Evolutionary conservation across 768 basidiomycete species (phyloP), one percentile per base, ranked within the genome.

Genomic region (Hygrocybe punicea): DNA sequence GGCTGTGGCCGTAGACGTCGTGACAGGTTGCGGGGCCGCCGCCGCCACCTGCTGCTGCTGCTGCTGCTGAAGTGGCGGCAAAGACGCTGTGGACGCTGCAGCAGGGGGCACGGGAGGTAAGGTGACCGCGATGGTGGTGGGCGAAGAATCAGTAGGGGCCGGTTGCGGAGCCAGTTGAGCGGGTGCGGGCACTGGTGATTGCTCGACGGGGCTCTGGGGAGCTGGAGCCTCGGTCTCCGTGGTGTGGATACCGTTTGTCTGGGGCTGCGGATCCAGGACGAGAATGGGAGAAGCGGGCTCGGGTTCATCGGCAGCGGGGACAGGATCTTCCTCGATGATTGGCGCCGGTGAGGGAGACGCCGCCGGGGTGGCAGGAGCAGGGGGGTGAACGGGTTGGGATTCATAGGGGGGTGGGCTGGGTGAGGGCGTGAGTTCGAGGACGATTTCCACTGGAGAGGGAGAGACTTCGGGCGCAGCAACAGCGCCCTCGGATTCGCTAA

Each of bases 161-260:
- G 73, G 60, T 24, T 68, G 60, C 35, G 72, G 67, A 59, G 72
- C 65, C 42, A 68, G 57, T 21, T 76, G 64, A 11, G 65, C 65
- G 29, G 73, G 66, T 9, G 71, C 57, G 25, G 69, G 67, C 5
- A 64, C 62, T 19, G 59, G 54, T 1, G 68, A 59, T 21, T 64
- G 58, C 48, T 65, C 65, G 40, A 62, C 60, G 37, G 63, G 36
- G 11, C 58, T 47, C 47, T 60, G 63, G n/a, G 72, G 69, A 24
- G 70, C 64, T 17, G 74, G 73, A 6, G 71, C 65, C 19, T 60
- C 71, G 6, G 62, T 62, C 51, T 75, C 70, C 0, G 65, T 57
- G 46, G 72, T 74, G 45, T 75, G 71, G 42, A 71, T 65, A 17
- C 77, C 80, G 55, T 81, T 79, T 3, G 71, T 64, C 63, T 80